Conservation (phyloP, 345 rosid species). For the Aquilaria malaccensis region DNA sequence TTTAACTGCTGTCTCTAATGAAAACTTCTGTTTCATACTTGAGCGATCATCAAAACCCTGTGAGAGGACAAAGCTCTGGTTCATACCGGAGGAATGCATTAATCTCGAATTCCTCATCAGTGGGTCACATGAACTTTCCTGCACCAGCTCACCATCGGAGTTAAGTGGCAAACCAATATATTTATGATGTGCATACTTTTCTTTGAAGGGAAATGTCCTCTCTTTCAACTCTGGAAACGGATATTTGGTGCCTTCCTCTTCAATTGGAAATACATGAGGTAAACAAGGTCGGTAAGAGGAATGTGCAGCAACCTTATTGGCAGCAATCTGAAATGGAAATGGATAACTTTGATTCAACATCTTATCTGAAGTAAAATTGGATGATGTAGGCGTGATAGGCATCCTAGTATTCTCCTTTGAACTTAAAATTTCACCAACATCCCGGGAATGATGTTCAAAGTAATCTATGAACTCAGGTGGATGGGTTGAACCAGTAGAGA, state of each 20-base stretch:
- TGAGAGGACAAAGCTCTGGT: conserved; percentile 11
- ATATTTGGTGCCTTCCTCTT: conserved; percentile 14
- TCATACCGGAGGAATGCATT: conserved; percentile 21
- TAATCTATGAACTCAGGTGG: conserved; percentile 16
- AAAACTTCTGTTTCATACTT: conserved; percentile 18
- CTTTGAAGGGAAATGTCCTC: conserved; percentile 19
- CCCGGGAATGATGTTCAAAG: conserved; percentile 20
- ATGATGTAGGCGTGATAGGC: conserved; percentile 19
- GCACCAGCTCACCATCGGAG: conserved; percentile 51
- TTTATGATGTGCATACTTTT: conserved; percentile 23
- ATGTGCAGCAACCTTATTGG: conserved; percentile 17
- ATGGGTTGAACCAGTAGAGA: conserved; percentile 16
- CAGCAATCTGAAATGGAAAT: conserved; percentile 14
- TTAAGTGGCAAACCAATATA: conserved; percentile 47
- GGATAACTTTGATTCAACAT: conserved; percentile 17
- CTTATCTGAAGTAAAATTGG: conserved; percentile 22
- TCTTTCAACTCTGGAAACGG: conserved; percentile 24
- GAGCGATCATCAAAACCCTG: conserved; percentile 16
- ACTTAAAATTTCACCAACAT: conserved; percentile 18
- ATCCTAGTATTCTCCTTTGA: conserved; percentile 21
- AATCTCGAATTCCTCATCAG: conserved; percentile 13
- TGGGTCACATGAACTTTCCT: conserved; percentile 25
- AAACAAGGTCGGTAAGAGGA: conserved; percentile 17
- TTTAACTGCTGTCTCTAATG: conserved; percentile 14
- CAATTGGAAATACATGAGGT: conserved; percentile 18